These are phyloP conservation scores for Metschnikowia bowlesiae DNA, from an alignment of 805 yeast species.

Conservation along the genomic window DNA sequence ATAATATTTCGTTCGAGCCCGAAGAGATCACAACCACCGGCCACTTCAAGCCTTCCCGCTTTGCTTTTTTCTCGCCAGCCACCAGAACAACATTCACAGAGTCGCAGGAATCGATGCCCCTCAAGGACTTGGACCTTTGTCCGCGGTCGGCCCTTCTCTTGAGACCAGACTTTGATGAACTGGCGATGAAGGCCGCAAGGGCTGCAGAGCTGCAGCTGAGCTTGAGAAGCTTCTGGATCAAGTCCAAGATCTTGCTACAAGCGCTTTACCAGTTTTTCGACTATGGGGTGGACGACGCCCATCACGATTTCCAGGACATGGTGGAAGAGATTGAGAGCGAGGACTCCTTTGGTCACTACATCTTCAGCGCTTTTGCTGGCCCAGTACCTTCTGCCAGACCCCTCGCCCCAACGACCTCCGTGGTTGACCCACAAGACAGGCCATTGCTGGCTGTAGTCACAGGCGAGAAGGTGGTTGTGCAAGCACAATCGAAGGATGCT, in stretches of 20 bases:
- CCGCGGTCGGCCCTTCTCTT: conserved; percentile 74
- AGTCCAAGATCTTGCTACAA: conserved; percentile 9
- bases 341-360: background rate
- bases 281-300: conserved; percentile 33
- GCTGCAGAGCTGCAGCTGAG: conserved; percentile 5
- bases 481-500: background rate
- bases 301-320: conserved; percentile 10
- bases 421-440: background rate
- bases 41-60: conserved; percentile 52
- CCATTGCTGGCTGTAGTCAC: background rate
- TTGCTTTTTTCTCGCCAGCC: conserved; percentile 34
- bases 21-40: conserved; percentile 13
- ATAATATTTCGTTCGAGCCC: conserved; percentile 10
- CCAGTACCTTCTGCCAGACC: background rate
- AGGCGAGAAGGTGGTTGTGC: background rate
- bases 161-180: conserved; percentile 49
- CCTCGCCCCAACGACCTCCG: background rate
- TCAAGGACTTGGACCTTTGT: conserved; percentile 53
- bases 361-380: conserved; percentile 1
- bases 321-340: conserved; percentile 2
- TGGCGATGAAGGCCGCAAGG: conserved; percentile 12
- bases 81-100: conserved; percentile 47
- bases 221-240: background rate
- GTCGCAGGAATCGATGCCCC: conserved; percentile 51
- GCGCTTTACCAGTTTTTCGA: conserved; percentile 41